Percentiles rank a stretch among this genome's conserved stretches.
phyloP scores from a whole-genome alignment of 2,329 filamentous ascomycete genomes.

The Aspergillus fijiensis region DNA sequence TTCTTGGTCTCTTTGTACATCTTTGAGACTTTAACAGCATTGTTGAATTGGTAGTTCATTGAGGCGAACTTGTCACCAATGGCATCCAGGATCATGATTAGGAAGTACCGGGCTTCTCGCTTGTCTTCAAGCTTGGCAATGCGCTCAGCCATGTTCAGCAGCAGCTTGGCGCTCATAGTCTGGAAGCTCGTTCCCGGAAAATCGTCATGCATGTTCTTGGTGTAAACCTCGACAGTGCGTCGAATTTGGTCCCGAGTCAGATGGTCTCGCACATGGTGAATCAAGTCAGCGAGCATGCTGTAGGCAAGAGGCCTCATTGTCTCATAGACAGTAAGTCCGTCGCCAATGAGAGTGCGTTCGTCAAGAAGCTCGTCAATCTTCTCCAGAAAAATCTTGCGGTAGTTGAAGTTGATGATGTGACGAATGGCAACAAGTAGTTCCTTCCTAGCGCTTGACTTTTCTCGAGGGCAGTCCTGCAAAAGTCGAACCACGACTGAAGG shows the following conservation, averaged over 20 bases:
- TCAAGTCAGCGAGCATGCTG: slow-evolving; percentile 96
- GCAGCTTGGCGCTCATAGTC: slow-evolving; percentile 96
- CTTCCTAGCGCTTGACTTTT: slow-evolving; percentile 91
- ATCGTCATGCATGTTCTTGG: slow-evolving; percentile 89
- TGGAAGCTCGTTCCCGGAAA: slow-evolving; percentile 98
- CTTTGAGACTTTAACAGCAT: slow-evolving; percentile 91
- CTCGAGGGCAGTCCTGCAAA: slow-evolving; percentile 87
- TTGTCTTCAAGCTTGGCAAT: slow-evolving; percentile 94
- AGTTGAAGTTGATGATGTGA: slow-evolving; percentile 99
- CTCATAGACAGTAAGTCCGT: slow-evolving; percentile 94
- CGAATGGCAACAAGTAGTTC: slow-evolving; percentile 94
- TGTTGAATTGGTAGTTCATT: slow-evolving; percentile 95
- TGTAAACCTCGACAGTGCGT: slow-evolving; percentile 95
- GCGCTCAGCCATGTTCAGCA: slow-evolving; percentile 97
- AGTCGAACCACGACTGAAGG: slow-evolving; percentile 88
- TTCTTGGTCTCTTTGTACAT: slow-evolving; percentile 74
- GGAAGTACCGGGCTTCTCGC: slow-evolving; percentile 86
- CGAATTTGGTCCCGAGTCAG: slow-evolving; percentile 87
- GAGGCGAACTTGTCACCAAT: slow-evolving; percentile 97
- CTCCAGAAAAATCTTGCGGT: slow-evolving; percentile 86
- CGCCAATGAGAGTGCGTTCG: slow-evolving; percentile 88
- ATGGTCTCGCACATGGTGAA: slow-evolving; percentile 93
- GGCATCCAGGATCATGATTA: slow-evolving; percentile 96
- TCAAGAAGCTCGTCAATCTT: slow-evolving; percentile 96
- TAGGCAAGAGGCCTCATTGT: slow-evolving; percentile 94